phyloP scores from a whole-genome alignment of 441 rosid species.

The Erodium moschatum region DNA sequence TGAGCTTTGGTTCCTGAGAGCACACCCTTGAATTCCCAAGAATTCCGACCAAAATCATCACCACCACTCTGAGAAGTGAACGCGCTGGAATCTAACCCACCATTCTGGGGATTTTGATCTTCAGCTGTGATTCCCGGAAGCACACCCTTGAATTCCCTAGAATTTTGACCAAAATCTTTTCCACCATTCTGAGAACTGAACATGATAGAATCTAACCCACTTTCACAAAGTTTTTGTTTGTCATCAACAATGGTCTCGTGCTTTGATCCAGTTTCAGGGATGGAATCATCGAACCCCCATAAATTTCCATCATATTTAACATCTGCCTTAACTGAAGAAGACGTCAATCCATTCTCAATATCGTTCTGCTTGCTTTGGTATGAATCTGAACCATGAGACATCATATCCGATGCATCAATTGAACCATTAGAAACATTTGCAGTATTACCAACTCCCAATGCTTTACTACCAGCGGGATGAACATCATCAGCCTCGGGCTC shows the following conservation, averaged over 20 bases:
- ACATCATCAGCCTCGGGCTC: constrained; percentile 23
- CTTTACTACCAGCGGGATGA: constrained; percentile 15
- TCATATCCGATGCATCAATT: neutral
- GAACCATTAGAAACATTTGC: neutral
- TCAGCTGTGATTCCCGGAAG: neutral
- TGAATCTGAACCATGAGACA: constrained; percentile 6
- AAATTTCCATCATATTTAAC: constrained; percentile 8
- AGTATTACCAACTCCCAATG: constrained; percentile 10
- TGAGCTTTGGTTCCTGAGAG: neutral
- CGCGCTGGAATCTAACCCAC: neutral
- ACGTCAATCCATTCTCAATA: constrained; percentile 4
- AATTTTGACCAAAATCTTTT: neutral
- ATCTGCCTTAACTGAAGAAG: constrained; percentile 7
- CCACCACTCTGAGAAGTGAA: neutral
- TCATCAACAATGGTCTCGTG: neutral
- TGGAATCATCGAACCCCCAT: constrained; percentile 16
- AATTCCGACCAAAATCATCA: neutral
- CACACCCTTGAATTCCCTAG: constrained; percentile 1
- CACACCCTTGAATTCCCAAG: neutral
- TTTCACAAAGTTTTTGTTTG: neutral
- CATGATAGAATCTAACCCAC: neutral
- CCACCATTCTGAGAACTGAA: constrained; percentile 4
- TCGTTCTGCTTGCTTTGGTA: constrained; percentile 8
- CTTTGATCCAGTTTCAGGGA: constrained; percentile 13
- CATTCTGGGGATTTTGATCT: neutral